phyloP scores from a whole-genome alignment of 495 filamentous ascomycete genomes.

The Tuber calosporum region DNA sequence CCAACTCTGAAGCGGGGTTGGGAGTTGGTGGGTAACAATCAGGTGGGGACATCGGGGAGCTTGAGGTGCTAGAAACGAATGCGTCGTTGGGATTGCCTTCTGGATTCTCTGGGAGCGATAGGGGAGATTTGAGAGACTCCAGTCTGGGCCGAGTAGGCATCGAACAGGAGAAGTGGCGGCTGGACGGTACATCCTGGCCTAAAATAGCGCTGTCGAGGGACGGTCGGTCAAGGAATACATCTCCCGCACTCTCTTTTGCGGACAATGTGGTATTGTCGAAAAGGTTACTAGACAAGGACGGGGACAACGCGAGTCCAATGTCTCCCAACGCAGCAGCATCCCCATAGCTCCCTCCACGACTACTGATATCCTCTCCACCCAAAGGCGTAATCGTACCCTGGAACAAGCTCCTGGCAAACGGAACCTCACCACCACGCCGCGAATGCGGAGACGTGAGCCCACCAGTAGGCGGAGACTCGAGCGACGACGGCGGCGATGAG shows the following conservation, averaged over 20 bases:
- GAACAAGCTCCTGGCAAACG: not conserved
- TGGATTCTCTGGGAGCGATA: not conserved
- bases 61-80: not conserved
- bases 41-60: not conserved
- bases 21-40: not conserved
- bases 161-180: constrained; percentile 32
- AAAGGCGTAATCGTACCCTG: not conserved
- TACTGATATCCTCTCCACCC: not conserved
- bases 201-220: constrained; percentile 6
- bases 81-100: not conserved
- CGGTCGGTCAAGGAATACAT: constrained; percentile 20
- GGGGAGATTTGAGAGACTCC: not conserved
- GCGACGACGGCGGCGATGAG: constrained; percentile 19
- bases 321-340: not conserved
- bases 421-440: not conserved
- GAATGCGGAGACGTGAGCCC: constrained; percentile 25
- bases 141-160: constrained; percentile 23
- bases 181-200: constrained; percentile 20
- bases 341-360: too few species aligned
- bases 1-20: not conserved
- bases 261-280: constrained; percentile 14
- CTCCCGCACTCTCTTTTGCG: not conserved
- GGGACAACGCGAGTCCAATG: constrained; percentile 25
- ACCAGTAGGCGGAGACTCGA: constrained; percentile 24
- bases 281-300: constrained; percentile 10